Conservation (phyloP, 2,329 filamentous ascomycete genomes). For the Fusarium albosuccineum region DNA sequence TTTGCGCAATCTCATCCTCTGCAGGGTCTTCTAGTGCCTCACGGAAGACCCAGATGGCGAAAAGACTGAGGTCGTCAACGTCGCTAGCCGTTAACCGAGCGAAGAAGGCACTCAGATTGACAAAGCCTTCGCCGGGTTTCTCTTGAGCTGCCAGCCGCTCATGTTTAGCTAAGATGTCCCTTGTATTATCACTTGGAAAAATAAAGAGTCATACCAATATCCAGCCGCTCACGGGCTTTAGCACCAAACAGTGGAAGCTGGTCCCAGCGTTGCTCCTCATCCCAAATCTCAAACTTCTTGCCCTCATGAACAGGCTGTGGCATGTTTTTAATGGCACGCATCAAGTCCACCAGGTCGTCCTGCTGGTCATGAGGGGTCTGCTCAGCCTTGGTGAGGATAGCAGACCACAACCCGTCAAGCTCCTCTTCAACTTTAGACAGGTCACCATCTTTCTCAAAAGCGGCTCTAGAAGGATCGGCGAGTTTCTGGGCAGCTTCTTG, state of each 20-base stretch:
- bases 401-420: constrained; percentile 29
- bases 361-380: constrained; percentile 39
- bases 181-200: background rate
- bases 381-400: constrained; percentile 34
- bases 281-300: constrained; percentile 37
- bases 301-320: constrained; percentile 16
- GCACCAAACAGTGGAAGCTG: constrained; percentile 37
- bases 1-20: constrained; percentile 5
- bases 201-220: constrained; percentile 19
- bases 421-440: constrained; percentile 25
- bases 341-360: constrained; percentile 37
- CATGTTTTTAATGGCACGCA: constrained; percentile 36
- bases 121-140: constrained; percentile 10
- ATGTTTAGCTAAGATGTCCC: background rate
- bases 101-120: constrained; percentile 37
- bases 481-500: constrained; percentile 31
- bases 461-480: constrained; percentile 13
- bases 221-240: constrained; percentile 30
- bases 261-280: constrained; percentile 30
- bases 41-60: constrained; percentile 36
- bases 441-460: constrained; percentile 27
- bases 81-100: constrained; percentile 28
- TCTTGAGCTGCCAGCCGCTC: constrained; percentile 22
- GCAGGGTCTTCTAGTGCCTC: constrained; percentile 34
- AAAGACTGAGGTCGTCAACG: constrained; percentile 31